These are phyloP conservation scores for Entomortierella beljakovae DNA, from an alignment of 192 early-diverging fungal genomes.

Conservation along the genomic window DNA sequence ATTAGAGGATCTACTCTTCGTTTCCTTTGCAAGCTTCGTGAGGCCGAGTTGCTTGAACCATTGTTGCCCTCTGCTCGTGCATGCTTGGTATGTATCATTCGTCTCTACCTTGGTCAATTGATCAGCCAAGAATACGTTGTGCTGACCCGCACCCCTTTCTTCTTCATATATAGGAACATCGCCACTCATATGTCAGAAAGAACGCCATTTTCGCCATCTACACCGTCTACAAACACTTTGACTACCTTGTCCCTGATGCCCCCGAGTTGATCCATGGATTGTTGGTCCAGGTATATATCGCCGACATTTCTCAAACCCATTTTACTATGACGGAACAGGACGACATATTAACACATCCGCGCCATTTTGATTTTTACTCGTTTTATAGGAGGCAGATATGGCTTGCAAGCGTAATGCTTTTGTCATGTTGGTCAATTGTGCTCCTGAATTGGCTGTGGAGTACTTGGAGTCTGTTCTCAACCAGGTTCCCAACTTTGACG, in stretches of 20 bases:
- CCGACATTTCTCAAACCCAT: not conserved
- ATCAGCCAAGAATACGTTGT: not conserved
- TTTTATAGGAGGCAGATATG: slow-evolving; percentile 87
- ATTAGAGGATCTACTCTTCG: slow-evolving; percentile 94
- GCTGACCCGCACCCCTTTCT: not conserved
- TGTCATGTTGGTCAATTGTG: slow-evolving; percentile 88
- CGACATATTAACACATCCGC: too few species aligned
- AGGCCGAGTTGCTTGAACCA: slow-evolving; percentile 95
- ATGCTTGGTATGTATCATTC: slow-evolving; percentile 74
- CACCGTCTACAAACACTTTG: slow-evolving; percentile 88
- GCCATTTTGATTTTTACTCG: not conserved
- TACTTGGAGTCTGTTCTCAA: slow-evolving; percentile 82
- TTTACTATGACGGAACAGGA: not conserved
- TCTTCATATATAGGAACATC: slow-evolving; percentile 76
- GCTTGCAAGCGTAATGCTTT: slow-evolving; percentile 94
- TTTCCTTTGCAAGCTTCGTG: slow-evolving; percentile 94
- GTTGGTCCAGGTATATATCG: slow-evolving; percentile 58
- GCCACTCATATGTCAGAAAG: slow-evolving; percentile 97
- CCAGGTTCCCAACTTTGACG: slow-evolving; percentile 87
- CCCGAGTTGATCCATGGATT: slow-evolving; percentile 87
- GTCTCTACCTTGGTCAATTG: not conserved
- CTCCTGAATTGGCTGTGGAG: slow-evolving; percentile 81
- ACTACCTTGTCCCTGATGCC: slow-evolving; percentile 95
- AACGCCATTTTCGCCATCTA: slow-evolving; percentile 96
- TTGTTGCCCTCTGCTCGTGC: slow-evolving; percentile 87